phyloP scores from a whole-genome alignment of 2,329 filamentous ascomycete genomes.

The Sclerotinia minor region DNA sequence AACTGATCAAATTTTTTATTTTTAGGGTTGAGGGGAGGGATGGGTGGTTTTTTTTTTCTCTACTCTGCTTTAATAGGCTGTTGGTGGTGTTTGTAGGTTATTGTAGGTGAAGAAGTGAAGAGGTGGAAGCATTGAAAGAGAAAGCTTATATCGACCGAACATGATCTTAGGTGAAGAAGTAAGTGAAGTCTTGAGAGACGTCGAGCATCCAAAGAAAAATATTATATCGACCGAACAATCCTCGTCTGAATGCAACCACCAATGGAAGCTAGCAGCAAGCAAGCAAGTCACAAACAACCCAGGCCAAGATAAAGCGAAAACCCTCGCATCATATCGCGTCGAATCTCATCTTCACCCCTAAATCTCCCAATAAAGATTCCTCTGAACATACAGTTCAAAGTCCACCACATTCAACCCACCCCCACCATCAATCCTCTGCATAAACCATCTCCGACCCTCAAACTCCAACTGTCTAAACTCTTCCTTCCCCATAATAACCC shows the following conservation, averaged over 20 bases:
- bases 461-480: neutral
- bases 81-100: too few species aligned
- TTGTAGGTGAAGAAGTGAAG: too few species aligned
- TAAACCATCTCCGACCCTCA: neutral
- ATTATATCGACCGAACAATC: too few species aligned
- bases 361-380: neutral
- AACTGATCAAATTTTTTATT: too few species aligned
- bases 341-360: neutral
- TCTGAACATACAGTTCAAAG: constrained; percentile 6
- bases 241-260: neutral
- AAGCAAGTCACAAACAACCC: neutral
- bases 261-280: neutral
- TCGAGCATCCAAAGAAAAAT: too few species aligned
- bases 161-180: too few species aligned
- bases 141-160: too few species aligned
- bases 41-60: too few species aligned
- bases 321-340: neutral
- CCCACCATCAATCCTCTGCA: neutral
- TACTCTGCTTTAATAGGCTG: neutral
- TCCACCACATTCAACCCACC: neutral
- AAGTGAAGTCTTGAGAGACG: too few species aligned
- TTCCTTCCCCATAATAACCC: neutral
- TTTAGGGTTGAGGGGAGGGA: too few species aligned
- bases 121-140: too few species aligned
- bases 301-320: neutral